phyloP scores from a whole-genome alignment of 164 flowering plant species.

The Santalum album region DNA sequence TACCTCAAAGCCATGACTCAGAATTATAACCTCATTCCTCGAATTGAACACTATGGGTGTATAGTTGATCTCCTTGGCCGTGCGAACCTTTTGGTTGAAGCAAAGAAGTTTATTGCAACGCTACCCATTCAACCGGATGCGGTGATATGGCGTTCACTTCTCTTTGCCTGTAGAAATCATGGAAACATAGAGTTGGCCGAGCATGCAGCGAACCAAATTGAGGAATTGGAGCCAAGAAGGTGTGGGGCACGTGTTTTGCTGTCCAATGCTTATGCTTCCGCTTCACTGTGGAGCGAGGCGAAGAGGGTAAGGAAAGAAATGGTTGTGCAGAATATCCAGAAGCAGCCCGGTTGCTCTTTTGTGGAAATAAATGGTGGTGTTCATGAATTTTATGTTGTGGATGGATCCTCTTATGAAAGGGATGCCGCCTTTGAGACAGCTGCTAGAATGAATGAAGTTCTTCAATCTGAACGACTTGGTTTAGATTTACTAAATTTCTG shows the following conservation, averaged over 20 bases:
- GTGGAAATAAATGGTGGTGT: slow-evolving; percentile 26
- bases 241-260: slow-evolving; percentile 24
- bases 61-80: too few species aligned
- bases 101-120: slow-evolving; percentile 14
- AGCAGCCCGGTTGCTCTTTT: slow-evolving; percentile 25
- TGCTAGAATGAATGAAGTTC: slow-evolving; percentile 9
- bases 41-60: slow-evolving; percentile 26
- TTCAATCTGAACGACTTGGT: slow-evolving; percentile 14
- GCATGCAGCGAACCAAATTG: slow-evolving; percentile 17
- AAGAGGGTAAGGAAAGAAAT: slow-evolving; percentile 23
- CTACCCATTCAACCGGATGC: slow-evolving; percentile 32
- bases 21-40: slow-evolving; percentile 20
- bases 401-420: slow-evolving; percentile 17
- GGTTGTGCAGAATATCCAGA: slow-evolving; percentile 15
- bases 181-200: slow-evolving; percentile 22
- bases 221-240: slow-evolving; percentile 23
- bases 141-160: slow-evolving; percentile 28
- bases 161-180: slow-evolving; percentile 20
- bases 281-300: slow-evolving; percentile 27
- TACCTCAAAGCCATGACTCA: slow-evolving; percentile 18
- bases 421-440: slow-evolving; percentile 10
- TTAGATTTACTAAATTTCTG: slow-evolving; percentile 13
- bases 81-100: slow-evolving; percentile 24
- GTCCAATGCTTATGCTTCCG: slow-evolving; percentile 23
- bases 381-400: slow-evolving; percentile 24